Evolutionary conservation across 2,329 filamentous ascomycete species (phyloP), one percentile per base, ranked within the genome.

Genomic region (Trichoderma gracile): DNA sequence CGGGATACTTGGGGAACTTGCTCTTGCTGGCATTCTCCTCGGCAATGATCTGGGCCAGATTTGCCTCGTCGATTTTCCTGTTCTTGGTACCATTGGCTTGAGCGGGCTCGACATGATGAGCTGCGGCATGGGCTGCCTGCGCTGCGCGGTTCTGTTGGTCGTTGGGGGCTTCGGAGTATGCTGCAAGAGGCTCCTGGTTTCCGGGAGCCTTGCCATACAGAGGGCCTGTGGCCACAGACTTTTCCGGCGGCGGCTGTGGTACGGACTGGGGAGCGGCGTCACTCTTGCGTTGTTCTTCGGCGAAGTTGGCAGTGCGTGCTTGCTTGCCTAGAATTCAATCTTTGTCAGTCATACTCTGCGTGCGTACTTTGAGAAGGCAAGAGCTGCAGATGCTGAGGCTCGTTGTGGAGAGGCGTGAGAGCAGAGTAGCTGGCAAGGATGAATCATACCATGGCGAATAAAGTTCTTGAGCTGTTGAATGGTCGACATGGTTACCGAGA

Each of bases 401-500:
- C 49, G 15, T 38, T 8, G 8, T n/a, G 10, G 17, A 23, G 30
- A 15, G 40, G 64, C 12, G 25, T 45, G 12, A 38, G 55, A 10
- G 38, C 17, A 23, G 38, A 14, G 38, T 19, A 27, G 38, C 12
- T 52, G 53, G 52, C 46, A 40, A 23, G 50, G 10, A 12, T 63
- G 43, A 6, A 53, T 73, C 81, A 64, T 80, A 88, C 86, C 94
- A 83, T 97, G 94, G 70, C 94, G 91, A 79, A 98, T 95, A 79
- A 98, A 96, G 79, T 97, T 97, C 81, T 98, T 97, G 73, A 97
- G 86, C 76, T 95, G 95, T 81, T 97, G 94, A 81, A 97, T 96
- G 70, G 86, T 87, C 73, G 85, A 87, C 85, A 88, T 87, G 71
- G 67, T 72, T 70, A 61, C 66, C 46, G 56, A 67, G 56, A 45